Conservation (phyloP, 2,329 filamentous ascomycete genomes). For the Colletotrichum sansevieriae region DNA sequence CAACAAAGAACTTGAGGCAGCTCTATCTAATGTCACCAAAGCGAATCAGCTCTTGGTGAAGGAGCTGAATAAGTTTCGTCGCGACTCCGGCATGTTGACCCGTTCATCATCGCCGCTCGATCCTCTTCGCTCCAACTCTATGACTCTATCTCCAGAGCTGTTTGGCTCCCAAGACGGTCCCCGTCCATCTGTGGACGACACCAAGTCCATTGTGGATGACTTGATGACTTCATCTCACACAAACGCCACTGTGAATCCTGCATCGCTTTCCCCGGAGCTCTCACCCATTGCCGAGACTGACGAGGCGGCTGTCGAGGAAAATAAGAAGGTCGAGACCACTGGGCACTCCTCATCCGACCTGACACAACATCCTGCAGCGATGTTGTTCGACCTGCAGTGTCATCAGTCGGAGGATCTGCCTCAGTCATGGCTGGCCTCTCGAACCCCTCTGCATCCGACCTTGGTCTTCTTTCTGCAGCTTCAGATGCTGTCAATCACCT, state of each 20-base stretch:
- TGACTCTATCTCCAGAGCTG: conserved; percentile 71
- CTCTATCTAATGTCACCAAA: conserved; percentile 71
- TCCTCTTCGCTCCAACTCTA: conserved; percentile 58
- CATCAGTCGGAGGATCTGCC: conserved; percentile 85
- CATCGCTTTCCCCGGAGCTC: conserved; percentile 71
- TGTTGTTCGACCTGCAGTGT: conserved; percentile 99
- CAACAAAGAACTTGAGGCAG: conserved; percentile 77
- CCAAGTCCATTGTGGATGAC: conserved; percentile 57
- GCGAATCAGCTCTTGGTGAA: conserved; percentile 62
- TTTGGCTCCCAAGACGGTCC: conserved; percentile 64
- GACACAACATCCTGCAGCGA: conserved; percentile 99
- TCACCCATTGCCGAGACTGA: conserved; percentile 63
- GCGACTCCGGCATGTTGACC: conserved; percentile 57
- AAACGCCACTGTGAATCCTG: conserved; percentile 70
- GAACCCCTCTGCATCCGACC: conserved; percentile 55
- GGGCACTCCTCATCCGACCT: conserved; percentile 72
- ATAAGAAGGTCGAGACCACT: conserved; percentile 45
- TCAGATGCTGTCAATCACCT: conserved; percentile 73
- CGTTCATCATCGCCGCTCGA: conserved; percentile 58
- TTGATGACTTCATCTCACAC: conserved; percentile 56
- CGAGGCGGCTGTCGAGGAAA: conserved; percentile 48
- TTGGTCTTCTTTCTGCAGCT: conserved; percentile 66
- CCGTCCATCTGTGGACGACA: conserved; percentile 47
- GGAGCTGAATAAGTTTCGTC: conserved; percentile 63
- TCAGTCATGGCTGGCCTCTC: conserved; percentile 59